These are phyloP conservation scores for Curvularia verruculosa DNA, from an alignment of 2,329 filamentous ascomycete genomes.

Conservation along the genomic window DNA sequence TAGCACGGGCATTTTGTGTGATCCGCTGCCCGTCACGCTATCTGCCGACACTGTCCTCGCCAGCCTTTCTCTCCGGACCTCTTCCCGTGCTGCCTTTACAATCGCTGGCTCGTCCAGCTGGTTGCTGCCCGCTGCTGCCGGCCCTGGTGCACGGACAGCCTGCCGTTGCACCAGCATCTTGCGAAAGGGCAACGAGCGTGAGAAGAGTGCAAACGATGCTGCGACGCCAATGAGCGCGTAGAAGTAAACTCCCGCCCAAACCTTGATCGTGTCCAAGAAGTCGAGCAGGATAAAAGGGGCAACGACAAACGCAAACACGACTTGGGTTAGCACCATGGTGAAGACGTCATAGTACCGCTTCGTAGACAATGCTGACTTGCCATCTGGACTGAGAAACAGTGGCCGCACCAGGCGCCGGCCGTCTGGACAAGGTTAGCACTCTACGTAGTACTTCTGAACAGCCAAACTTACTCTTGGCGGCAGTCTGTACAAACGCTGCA, in stretches of 20 bases:
- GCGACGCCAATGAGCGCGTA: conserved; percentile 76
- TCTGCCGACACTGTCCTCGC: conserved; percentile 64
- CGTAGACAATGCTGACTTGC: conserved; percentile 58
- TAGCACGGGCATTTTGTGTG: conserved; percentile 65
- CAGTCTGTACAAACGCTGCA: conserved; percentile 88
- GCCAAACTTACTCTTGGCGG: conserved; percentile 81
- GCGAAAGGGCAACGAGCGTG: conserved; percentile 72
- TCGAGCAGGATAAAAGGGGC: conserved; percentile 84
- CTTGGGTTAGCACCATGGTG: conserved; percentile 77
- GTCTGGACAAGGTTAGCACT: conserved; percentile 59
- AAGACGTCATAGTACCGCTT: conserved; percentile 88
- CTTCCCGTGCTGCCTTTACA: conserved; percentile 44
- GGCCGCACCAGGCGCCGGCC: conserved; percentile 87
- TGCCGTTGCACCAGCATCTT: conserved; percentile 49
- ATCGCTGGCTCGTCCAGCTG: conserved; percentile 35
- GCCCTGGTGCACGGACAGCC: conserved; percentile 24
- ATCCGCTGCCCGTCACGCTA: conserved; percentile 48
- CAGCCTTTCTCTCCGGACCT: conserved; percentile 46
- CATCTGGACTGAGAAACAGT: conserved; percentile 85
- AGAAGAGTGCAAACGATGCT: conserved; percentile 74
- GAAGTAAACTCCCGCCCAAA: conserved; percentile 89
- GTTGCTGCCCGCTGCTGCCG: conserved; percentile 14
- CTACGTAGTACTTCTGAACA: not conserved
- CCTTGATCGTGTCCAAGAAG: conserved; percentile 70
- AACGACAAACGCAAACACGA: conserved; percentile 81